phyloP scores from a whole-genome alignment of 108 stramenopile species.

The Cyclotella kingstonii region DNA sequence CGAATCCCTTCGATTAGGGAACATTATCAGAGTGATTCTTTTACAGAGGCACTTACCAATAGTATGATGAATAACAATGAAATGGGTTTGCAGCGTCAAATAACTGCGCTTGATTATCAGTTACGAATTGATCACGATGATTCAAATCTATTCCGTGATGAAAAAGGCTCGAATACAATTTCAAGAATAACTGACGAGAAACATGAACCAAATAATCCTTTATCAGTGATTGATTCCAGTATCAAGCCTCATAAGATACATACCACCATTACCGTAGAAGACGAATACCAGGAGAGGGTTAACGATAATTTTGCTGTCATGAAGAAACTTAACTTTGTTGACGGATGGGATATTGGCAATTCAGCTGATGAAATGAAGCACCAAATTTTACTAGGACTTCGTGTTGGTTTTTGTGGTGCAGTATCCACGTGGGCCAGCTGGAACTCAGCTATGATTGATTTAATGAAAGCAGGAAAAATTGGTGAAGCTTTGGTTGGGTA shows the following conservation, averaged over 20 bases:
- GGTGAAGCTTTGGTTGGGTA: conserved; percentile 74
- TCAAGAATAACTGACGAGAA: too few species aligned
- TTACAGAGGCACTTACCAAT: not conserved
- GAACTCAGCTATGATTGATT: conserved; percentile 73
- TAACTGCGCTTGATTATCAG: conserved; percentile 8
- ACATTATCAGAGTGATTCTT: not conserved
- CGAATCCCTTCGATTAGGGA: not conserved
- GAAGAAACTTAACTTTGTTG: conserved; percentile 54
- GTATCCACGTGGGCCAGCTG: conserved; percentile 71
- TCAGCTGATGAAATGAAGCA: conserved; percentile 76
- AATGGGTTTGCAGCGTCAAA: too few species aligned
- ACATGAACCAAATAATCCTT: too few species aligned
- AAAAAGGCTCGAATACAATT: too few species aligned
- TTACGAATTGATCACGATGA: not conserved
- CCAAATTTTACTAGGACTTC: conserved; percentile 74
- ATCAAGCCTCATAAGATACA: too few species aligned
- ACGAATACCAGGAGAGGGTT: too few species aligned
- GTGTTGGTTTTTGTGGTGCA: conserved; percentile 82
- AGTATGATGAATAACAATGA: too few species aligned
- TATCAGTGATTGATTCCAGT: too few species aligned
- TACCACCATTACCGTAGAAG: too few species aligned
- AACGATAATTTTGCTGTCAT: too few species aligned
- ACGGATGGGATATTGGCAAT: conserved; percentile 83
- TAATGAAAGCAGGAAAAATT: conserved; percentile 54
- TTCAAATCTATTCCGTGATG: too few species aligned